Percentiles rank a stretch among this genome's conserved stretches.
These are phyloP conservation scores for Gleditsia sinensis DNA, from an alignment of 306 rosid genomes.

Conservation along the genomic window DNA sequence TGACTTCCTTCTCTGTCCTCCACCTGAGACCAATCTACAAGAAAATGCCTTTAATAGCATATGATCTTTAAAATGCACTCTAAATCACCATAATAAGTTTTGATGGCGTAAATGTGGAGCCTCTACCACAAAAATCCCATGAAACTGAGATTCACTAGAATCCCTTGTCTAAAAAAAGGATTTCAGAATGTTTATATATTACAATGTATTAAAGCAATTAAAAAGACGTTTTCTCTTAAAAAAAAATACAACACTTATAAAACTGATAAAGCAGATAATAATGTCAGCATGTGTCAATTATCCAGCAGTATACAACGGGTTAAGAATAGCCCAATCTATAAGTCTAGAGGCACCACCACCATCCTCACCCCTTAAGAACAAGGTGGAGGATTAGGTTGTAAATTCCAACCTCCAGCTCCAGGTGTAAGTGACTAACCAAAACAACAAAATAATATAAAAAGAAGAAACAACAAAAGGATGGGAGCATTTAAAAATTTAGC, in stretches of 20 bases:
- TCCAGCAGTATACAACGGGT: constrained; percentile 13
- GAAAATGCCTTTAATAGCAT: constrained; percentile 35
- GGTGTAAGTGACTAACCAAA: constrained; percentile 12
- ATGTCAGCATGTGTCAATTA: not conserved
- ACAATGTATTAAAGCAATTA: constrained; percentile 4
- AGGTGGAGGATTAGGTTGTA: constrained; percentile 7
- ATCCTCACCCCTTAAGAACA: not conserved
- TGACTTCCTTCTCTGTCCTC: constrained; percentile 94
- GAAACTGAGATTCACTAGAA: constrained; percentile 20
- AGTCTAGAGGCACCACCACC: constrained; percentile 6
- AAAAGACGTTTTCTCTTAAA: not conserved
- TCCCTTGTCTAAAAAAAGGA: not conserved
- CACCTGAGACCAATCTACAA: constrained; percentile 92
- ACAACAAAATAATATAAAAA: constrained; percentile 2
- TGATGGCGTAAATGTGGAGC: constrained; percentile 1
- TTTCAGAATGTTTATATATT: not conserved
- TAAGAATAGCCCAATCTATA: not conserved
- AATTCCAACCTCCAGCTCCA: not conserved
- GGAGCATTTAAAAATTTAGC: not conserved
- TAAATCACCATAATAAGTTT: not conserved
- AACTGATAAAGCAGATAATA: constrained; percentile 3
- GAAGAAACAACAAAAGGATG: not conserved
- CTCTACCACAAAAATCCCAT: constrained; percentile 3
- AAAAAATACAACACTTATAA: not conserved
- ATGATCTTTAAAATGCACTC: constrained; percentile 22